Base-by-base conservation (phyloP, 139 green algal genomes). In the Tetradesmus lagerheimii region DNA sequence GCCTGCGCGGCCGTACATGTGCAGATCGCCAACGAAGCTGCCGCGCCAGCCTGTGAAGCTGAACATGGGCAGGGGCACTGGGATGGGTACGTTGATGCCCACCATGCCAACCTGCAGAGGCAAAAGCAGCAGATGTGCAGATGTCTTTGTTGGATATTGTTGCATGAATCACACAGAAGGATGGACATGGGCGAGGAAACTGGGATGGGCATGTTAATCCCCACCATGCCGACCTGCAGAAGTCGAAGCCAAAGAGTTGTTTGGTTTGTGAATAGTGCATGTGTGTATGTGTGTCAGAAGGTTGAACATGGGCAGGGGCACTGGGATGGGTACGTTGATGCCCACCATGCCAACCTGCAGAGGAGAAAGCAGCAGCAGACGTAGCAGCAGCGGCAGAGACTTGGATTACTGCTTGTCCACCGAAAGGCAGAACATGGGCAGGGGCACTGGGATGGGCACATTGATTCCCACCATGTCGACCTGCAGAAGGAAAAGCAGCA, bases 391-490 rank as follows among this genome's bases (percentile, higher is more conserved):
- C 43, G 9, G 43, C 43, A 50, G 15, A 12, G 14, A 20, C 71
- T 35, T 34, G n/a, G n/a, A n/a, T n/a, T n/a, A n/a, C n/a, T n/a
- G n/a, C n/a, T n/a, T n/a, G n/a, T n/a, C n/a, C n/a, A n/a, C n/a
- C n/a, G n/a, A n/a, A n/a, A 99, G 99, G 88, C 94, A 97, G 94
- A 99, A 99, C 92, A 98, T 98, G 50, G 98, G 97, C 34, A 99
- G 93, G 1, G 98, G 98, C 75, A 99, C 98, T 4, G 98, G 98
- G 89, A 99, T 99, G 80, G 97, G 96, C 41, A 99, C 95, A 92
- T 99, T 99, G 93, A 99, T 97, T 82, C 98, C 98, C 5, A 99
- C 96, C 95, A 96, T 93, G 11, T 91, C 93, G 35, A n/a, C 62
- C 62, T 29, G 62, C 62, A 75, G 62, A 20, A 34, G 62, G 8